phyloP scores from a whole-genome alignment of 345 rosid species.

The Physaria fendleri region DNA sequence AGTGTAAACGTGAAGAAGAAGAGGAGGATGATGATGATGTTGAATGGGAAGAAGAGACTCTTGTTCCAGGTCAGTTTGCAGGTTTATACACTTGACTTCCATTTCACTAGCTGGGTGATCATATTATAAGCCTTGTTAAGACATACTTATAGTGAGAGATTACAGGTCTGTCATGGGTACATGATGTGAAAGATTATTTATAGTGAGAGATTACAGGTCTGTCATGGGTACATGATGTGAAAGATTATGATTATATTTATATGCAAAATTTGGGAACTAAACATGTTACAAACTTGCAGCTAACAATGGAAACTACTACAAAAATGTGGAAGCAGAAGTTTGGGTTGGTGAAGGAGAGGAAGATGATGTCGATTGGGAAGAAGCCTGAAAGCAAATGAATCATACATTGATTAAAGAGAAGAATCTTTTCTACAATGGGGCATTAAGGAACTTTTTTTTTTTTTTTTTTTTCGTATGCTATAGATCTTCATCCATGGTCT shows the following conservation, averaged over 20 bases:
- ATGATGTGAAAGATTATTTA: too few relatives aligned
- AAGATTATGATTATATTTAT: too few relatives aligned
- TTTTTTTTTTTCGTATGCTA: too few relatives aligned
- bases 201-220: too few relatives aligned
- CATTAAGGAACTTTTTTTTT: not conserved
- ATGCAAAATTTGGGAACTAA: too few relatives aligned
- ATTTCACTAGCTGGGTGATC: not conserved
- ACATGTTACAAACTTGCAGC: too few relatives aligned
- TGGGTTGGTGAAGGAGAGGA: conserved; percentile 56
- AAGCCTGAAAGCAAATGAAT: conserved; percentile 38
- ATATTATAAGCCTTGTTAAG: too few relatives aligned
- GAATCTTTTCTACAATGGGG: too few relatives aligned
- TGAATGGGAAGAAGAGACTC: conserved; percentile 57
- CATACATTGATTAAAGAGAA: not conserved
- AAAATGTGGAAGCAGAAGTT: conserved; percentile 45
- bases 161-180: too few relatives aligned
- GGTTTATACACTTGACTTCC: not conserved
- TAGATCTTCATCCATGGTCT: too few relatives aligned
- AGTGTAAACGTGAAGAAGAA: conserved; percentile 62
- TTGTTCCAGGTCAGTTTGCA: conserved; percentile 41
- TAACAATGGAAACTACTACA: not conserved
- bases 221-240: too few relatives aligned
- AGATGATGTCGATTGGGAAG: conserved; percentile 76
- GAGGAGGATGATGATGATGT: conserved; percentile 62
- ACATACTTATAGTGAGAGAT: too few relatives aligned